Percentiles rank a stretch among this genome's conserved stretches.
These are phyloP conservation scores for Domatiomyces catenatus DNA, from an alignment of 2,329 filamentous ascomycete genomes.

Conservation along the genomic window DNA sequence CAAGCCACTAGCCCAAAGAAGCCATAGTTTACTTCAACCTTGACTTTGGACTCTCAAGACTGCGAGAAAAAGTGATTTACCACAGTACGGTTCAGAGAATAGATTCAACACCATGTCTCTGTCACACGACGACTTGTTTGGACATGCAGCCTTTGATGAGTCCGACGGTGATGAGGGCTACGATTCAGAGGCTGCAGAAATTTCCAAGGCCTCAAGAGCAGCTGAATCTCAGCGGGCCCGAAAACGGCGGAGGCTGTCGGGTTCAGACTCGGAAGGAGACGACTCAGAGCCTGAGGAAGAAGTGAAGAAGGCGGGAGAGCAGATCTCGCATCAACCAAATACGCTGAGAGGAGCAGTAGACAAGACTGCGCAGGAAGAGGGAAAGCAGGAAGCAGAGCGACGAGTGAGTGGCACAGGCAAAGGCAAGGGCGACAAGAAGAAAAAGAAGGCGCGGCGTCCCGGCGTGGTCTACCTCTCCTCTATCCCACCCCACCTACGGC, in stretches of 20 bases:
- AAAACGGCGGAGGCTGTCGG: slow-evolving; percentile 13
- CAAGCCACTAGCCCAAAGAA: neutral
- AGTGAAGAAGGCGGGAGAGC: slow-evolving; percentile 8
- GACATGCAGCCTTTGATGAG: slow-evolving; percentile 24
- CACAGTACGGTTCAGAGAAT: neutral
- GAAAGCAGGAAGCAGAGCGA: neutral
- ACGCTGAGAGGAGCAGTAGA: slow-evolving; percentile 35
- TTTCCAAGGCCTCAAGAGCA: slow-evolving; percentile 21
- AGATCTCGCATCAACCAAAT: slow-evolving; percentile 34
- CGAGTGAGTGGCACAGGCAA: neutral
- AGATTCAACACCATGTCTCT: neutral
- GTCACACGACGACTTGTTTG: slow-evolving; percentile 25
- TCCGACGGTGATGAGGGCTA: slow-evolving; percentile 28
- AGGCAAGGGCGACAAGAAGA: slow-evolving; percentile 30
- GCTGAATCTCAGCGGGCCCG: slow-evolving; percentile 6
- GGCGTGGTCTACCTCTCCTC: slow-evolving; percentile 33
- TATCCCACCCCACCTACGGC: slow-evolving; percentile 33
- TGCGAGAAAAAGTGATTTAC: neutral
- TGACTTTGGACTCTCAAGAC: neutral
- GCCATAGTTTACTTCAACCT: neutral
- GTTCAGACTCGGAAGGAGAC: slow-evolving; percentile 21
- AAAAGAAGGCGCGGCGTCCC: slow-evolving; percentile 21
- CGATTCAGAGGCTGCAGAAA: slow-evolving; percentile 29
- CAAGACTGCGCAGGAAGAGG: slow-evolving; percentile 43
- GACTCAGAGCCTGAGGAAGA: slow-evolving; percentile 10